Evolutionary conservation across 208 protist genomes (phyloP).

Genomic region (Novymonas esmeraldas): DNA sequence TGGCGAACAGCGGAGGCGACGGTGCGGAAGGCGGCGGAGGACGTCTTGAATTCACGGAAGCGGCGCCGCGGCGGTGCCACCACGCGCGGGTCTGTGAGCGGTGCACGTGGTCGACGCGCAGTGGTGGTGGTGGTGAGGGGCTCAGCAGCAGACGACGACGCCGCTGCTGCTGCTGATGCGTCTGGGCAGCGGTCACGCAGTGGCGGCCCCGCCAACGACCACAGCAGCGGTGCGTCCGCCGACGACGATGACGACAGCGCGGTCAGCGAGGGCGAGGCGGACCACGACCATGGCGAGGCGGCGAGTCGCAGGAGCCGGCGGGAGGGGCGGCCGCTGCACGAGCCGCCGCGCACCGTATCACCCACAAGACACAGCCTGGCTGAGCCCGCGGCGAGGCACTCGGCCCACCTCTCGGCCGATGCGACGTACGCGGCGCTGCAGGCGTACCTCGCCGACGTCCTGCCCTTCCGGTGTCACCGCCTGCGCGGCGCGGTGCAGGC

Average conservation of each 20-base stretch:
- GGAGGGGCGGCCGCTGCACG: no score
- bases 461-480: constrained; percentile 44
- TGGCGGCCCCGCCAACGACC: no score
- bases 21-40: constrained; percentile 14
- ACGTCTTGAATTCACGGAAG: constrained; percentile 8
- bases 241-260: constrained; percentile 1
- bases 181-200: background rate
- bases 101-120: background rate
- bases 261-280: constrained; percentile 1
- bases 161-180: constrained; percentile 1
- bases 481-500: constrained; percentile 51
- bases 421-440: constrained; percentile 28
- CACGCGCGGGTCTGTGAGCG: background rate
- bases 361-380: no score
- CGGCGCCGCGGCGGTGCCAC: background rate
- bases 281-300: background rate
- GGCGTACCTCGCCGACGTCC: constrained; percentile 15
- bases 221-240: no score
- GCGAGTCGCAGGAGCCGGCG: background rate
- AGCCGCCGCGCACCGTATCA: no score
- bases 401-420: constrained; percentile 1
- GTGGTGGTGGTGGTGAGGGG: no score
- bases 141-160: no score
- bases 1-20: constrained; percentile 18
- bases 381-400: background rate